phyloP scores from a whole-genome alignment of 1,139 yeast species.

The Geotrichum restrictum region DNA sequence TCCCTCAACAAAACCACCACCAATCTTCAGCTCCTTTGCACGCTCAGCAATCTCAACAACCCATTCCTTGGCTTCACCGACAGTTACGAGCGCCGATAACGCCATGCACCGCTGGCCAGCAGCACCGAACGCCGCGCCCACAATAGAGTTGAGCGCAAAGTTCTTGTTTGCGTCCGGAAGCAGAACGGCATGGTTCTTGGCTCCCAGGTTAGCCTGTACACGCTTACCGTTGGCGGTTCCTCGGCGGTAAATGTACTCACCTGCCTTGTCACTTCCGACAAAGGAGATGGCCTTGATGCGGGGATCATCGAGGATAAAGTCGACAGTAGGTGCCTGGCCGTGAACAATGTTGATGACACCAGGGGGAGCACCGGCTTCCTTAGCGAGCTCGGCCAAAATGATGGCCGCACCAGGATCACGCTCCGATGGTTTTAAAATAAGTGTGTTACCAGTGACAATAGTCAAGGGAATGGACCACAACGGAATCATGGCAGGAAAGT shows the following conservation, averaged over 20 bases:
- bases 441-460: slow-evolving; percentile 74
- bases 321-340: slow-evolving; percentile 73
- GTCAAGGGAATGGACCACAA: slow-evolving; percentile 76
- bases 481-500: slow-evolving; percentile 85
- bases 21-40: slow-evolving; percentile 56
- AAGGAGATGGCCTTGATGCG: slow-evolving; percentile 74
- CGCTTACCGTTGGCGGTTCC: slow-evolving; percentile 70
- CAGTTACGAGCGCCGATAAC: slow-evolving; percentile 69
- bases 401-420: slow-evolving; percentile 75
- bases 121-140: slow-evolving; percentile 80
- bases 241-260: slow-evolving; percentile 64
- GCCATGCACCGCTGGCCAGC: slow-evolving; percentile 89
- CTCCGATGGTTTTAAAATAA: slow-evolving; percentile 74
- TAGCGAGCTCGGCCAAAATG: slow-evolving; percentile 68
- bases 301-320: slow-evolving; percentile 69
- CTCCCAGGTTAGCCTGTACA: slow-evolving; percentile 75
- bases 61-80: slow-evolving; percentile 67
- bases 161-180: slow-evolving; percentile 69
- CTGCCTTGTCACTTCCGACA: slow-evolving; percentile 76
- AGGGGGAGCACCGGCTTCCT: slow-evolving; percentile 74
- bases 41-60: slow-evolving; percentile 55
- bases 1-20: slow-evolving; percentile 60
- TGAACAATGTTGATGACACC: slow-evolving; percentile 74
- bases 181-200: slow-evolving; percentile 71
- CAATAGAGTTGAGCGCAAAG: slow-evolving; percentile 63